Evolutionary conservation across 768 basidiomycete species (phyloP), one percentile per base, ranked within the genome.

Genomic region (Naganishia onofrii): DNA sequence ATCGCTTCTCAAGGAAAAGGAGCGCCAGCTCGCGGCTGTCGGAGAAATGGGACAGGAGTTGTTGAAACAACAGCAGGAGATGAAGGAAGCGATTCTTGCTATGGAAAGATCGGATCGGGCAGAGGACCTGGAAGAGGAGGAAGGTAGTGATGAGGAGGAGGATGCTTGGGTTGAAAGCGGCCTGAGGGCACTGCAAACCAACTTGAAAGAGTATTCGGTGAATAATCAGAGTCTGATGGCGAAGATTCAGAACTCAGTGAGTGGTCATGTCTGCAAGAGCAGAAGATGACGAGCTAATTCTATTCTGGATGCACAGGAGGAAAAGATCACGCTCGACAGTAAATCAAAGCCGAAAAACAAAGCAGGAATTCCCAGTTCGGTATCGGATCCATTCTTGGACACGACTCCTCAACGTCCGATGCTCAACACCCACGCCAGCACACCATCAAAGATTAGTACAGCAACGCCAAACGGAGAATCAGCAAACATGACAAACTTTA

Each of bases 1-100:
- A 70, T 73, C 74, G 23, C 87, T 96, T 70, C 86, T 98, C 74
- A 91, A 92, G 82, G 85, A 84, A 79, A 97, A 97, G 84, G 91
- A 93, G 81, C 88, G 88, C 78, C 93, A 97, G 81, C 88, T 97
- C 38, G 88, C 92, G 73, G 90, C 92, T 73, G 92, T 92, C 5
- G 93, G 91, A 44, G 89, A 88, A 67, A 88, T 98, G 78, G 94
- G 95, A 64, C 93, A 96, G 82, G 90, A 91, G 80, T 88, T 98
- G 76, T 88, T 97, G 71, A 86, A 88, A 23, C 95, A 98, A 34
- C 57, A 58, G 15, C 57, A 58, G 57, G 57, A 58, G 23, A 58
- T 58, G 57, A 34, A 15, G 84, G 92, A 92, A 82, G 89, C 91
- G 83, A 91, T 95, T 78, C 87, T 97, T 72, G 92, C 96, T 81